Evolutionary conservation across 179 eudicot genomes (phyloP).

Genomic region (Patellifolia procumbens): DNA sequence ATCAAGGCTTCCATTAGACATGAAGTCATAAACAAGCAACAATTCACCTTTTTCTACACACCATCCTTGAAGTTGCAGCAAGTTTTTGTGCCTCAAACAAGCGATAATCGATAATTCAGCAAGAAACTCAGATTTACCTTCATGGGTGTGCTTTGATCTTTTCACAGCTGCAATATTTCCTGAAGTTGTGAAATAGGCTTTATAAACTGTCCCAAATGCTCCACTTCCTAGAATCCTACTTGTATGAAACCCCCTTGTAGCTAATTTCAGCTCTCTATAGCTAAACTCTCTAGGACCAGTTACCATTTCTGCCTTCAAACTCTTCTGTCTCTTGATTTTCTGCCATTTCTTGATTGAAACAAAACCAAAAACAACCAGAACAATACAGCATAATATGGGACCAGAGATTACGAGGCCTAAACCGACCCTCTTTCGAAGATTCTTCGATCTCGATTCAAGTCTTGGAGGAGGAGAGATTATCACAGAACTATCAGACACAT

Average conservation of each 20-base stretch:
- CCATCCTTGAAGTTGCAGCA: constrained; percentile 94
- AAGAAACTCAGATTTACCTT: constrained; percentile 69
- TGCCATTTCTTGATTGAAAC: constrained; percentile 53
- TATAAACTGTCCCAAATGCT: constrained; percentile 89
- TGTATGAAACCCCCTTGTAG: constrained; percentile 71
- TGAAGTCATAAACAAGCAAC: constrained; percentile 82
- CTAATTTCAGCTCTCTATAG: constrained; percentile 64
- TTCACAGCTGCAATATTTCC: constrained; percentile 74
- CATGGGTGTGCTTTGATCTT: constrained; percentile 71
- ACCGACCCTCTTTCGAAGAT: constrained; percentile 45
- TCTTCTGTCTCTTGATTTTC: constrained; percentile 40
- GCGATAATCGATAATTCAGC: constrained; percentile 81
- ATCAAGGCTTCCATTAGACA: constrained; percentile 88
- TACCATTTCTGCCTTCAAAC: constrained; percentile 59
- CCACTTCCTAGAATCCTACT: constrained; percentile 74
- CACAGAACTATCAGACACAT: constrained; percentile 68
- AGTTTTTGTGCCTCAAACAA: constrained; percentile 76
- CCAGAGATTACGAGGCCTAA: constrained; percentile 65
- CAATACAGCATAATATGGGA: constrained; percentile 54
- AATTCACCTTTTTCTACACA: constrained; percentile 82
- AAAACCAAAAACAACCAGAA: constrained; percentile 51
- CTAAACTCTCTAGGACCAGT: constrained; percentile 70
- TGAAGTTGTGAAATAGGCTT: constrained; percentile 52
- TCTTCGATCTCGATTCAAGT: constrained; percentile 33
- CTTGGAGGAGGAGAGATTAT: constrained; percentile 34